Percentiles rank a stretch among this genome's conserved stretches.
Conservation (phyloP, 1,139 yeast genomes). For the Candida anutae region DNA sequence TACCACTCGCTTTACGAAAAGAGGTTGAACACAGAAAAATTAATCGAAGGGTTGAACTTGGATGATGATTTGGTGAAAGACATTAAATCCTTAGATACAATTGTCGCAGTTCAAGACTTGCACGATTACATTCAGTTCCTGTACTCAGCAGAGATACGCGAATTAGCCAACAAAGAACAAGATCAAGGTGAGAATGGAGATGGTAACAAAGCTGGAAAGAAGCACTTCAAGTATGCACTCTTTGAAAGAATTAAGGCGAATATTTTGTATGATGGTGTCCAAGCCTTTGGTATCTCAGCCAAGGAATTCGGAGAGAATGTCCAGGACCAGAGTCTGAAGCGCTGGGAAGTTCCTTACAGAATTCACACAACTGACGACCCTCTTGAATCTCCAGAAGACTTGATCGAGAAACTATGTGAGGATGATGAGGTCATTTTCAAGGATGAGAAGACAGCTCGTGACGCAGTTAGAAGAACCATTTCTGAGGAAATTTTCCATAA, state of each 20-base stretch:
- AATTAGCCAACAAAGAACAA: conserved; percentile 19
- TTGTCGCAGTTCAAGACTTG: conserved; percentile 82
- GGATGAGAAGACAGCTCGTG: conserved; percentile 57
- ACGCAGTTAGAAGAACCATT: conserved; percentile 66
- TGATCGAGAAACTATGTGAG: conserved; percentile 50
- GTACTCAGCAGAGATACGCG: conserved; percentile 66
- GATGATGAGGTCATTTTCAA: conserved; percentile 50
- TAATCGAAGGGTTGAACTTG: conserved; percentile 47
- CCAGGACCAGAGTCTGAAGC: conserved; percentile 46
- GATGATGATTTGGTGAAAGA: conserved; percentile 56
- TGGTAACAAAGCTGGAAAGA: conserved; percentile 29
- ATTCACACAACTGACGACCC: conserved; percentile 74
- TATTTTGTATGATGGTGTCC: conserved; percentile 58
- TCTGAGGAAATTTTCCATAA: conserved; percentile 78
- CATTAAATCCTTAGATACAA: conserved; percentile 48
- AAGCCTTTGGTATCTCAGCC: conserved; percentile 70
- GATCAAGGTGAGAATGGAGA: conserved; percentile 11
- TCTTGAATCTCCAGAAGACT: conserved; percentile 53
- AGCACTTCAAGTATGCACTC: conserved; percentile 64
- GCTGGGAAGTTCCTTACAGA: conserved; percentile 45
- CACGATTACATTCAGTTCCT: conserved; percentile 78
- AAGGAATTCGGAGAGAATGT: conserved; percentile 81
- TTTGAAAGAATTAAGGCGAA: conserved; percentile 73
- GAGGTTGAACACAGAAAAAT: conserved; percentile 52
- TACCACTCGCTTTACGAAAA: conserved; percentile 82